A percentile compares a stretch with the other conserved stretches of the same genome.
Evolutionary conservation across 768 basidiomycete genomes (phyloP).

Genomic region (Xerocomus brunneocitrinus): DNA sequence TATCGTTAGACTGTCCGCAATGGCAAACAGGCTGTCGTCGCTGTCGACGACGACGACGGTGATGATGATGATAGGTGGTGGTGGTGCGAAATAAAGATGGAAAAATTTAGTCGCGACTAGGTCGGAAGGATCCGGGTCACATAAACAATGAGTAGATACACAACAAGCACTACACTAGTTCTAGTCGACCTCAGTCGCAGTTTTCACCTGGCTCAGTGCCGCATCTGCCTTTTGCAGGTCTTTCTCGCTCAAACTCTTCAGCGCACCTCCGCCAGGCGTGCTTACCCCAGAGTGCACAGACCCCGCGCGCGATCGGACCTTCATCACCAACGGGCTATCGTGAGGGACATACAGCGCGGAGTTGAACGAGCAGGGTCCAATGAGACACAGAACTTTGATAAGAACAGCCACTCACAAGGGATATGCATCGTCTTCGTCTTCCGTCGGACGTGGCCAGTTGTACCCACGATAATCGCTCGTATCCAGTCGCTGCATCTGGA

Average conservation of each 20-base stretch:
- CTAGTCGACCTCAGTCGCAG: slow-evolving; percentile 2
- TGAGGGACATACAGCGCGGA: neutral
- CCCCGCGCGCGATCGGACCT: slow-evolving; percentile 77
- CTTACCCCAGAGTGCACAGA: slow-evolving; percentile 73
- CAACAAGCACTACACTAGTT: neutral
- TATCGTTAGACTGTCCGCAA: neutral
- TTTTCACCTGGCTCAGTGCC: slow-evolving; percentile 63
- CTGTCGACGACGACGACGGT: slow-evolving; percentile 6
- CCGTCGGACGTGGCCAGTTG: slow-evolving; percentile 51
- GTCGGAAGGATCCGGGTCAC: slow-evolving; percentile 20
- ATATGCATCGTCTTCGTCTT: slow-evolving; percentile 89
- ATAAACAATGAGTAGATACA: slow-evolving; percentile 16
- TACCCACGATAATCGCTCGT: slow-evolving; percentile 79
- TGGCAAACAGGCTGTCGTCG: slow-evolving; percentile 8
- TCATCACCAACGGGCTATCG: slow-evolving; percentile 80
- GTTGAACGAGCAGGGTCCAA: neutral
- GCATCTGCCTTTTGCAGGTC: slow-evolving; percentile 87
- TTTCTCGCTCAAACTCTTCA: slow-evolving; percentile 78
- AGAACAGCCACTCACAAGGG: slow-evolving; percentile 61
- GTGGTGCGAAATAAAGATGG: neutral
- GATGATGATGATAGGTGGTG: neutral
- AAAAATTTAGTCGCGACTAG: neutral
- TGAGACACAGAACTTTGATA: slow-evolving; percentile 9
- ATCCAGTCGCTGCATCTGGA: slow-evolving; percentile 77
- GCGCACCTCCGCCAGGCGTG: slow-evolving; percentile 82